Evolutionary conservation across 1,139 yeast genomes (phyloP).

Genomic region (Yamadazyma friedrichii): DNA sequence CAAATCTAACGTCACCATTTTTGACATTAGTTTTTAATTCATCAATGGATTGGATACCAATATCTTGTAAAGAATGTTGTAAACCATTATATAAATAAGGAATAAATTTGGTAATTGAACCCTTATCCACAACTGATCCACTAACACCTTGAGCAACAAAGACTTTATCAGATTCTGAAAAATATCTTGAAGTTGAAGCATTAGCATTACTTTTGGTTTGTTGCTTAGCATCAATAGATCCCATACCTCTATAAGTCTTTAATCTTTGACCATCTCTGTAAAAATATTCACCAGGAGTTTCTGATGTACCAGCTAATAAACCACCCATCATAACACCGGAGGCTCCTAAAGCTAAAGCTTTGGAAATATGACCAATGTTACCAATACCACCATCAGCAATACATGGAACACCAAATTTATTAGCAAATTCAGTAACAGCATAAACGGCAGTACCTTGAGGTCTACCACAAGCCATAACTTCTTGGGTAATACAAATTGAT

Average conservation of each 20-base stretch:
- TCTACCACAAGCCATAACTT: conserved; percentile 99
- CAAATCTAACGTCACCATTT: conserved; percentile 80
- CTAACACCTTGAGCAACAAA: conserved; percentile 99
- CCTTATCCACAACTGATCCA: conserved; percentile 96
- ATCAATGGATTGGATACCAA: conserved; percentile 73
- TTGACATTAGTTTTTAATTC: conserved; percentile 66
- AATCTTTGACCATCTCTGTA: conserved; percentile 98
- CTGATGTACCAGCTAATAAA: conserved; percentile 96
- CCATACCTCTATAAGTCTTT: conserved; percentile 99
- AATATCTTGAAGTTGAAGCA: conserved; percentile 97
- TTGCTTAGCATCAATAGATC: conserved; percentile 99
- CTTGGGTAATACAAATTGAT: conserved; percentile 98
- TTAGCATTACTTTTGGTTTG: conserved; percentile 84
- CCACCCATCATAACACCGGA: conserved; percentile 99
- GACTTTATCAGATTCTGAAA: conserved; percentile 92
- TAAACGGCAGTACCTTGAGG: conserved; percentile 98
- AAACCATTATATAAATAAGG: conserved; percentile 94
- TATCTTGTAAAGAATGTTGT: conserved; percentile 98
- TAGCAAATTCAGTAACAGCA: conserved; percentile 84
- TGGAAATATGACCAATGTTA: conserved; percentile 97
- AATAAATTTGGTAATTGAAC: conserved; percentile 87
- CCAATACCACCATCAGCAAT: conserved; percentile 99
- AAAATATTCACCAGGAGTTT: conserved; percentile 98
- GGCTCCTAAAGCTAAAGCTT: conserved; percentile 96
- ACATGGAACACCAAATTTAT: conserved; percentile 90